Percentiles rank a stretch among this genome's conserved stretches.
Conservation (phyloP, 208 protist species). For the Leishmania mexicana region DNA sequence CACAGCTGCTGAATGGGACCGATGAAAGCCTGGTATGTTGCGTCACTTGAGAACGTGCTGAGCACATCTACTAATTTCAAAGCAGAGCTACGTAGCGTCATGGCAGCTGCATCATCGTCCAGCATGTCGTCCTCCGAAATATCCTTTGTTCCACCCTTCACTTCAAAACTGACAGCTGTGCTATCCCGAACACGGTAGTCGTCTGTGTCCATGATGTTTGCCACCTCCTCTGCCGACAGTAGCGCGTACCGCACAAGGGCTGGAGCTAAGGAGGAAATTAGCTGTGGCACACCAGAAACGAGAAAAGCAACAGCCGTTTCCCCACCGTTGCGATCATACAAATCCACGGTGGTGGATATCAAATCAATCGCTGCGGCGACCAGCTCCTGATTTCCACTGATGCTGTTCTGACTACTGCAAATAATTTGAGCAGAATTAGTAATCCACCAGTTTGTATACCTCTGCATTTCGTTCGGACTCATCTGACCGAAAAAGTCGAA, state of each 20-base stretch:
- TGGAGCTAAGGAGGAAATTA: constrained; percentile 46
- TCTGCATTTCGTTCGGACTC: constrained; percentile 31
- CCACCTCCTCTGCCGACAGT: constrained; percentile 78
- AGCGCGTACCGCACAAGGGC: constrained; percentile 58
- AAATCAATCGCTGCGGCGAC: constrained; percentile 72
- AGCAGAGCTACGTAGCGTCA: constrained; percentile 73
- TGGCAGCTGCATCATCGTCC: constrained; percentile 72
- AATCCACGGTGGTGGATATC: constrained; percentile 51
- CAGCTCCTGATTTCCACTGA: constrained; percentile 49
- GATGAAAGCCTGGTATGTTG: constrained; percentile 52
- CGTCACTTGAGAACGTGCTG: constrained; percentile 51
- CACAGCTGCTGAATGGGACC: constrained; percentile 59
- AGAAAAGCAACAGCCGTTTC: constrained; percentile 56
- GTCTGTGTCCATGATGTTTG: constrained; percentile 71
- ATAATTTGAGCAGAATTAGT: constrained; percentile 51
- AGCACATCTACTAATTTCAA: constrained; percentile 76
- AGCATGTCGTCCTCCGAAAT: constrained; percentile 69
- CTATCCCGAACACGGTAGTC: constrained; percentile 75
- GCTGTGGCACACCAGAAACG: constrained; percentile 34
- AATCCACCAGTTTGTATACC: constrained; percentile 57
- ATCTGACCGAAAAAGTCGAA: constrained; percentile 73
- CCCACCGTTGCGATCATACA: constrained; percentile 64
- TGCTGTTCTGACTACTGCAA: constrained; percentile 25
- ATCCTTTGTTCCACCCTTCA: constrained; percentile 54
- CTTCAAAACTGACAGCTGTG: constrained; percentile 49